A percentile compares a stretch with the other conserved stretches of the same genome.
These are phyloP conservation scores for Aspergillus leporis DNA, from an alignment of 495 filamentous ascomycete species.

Conservation along the genomic window DNA sequence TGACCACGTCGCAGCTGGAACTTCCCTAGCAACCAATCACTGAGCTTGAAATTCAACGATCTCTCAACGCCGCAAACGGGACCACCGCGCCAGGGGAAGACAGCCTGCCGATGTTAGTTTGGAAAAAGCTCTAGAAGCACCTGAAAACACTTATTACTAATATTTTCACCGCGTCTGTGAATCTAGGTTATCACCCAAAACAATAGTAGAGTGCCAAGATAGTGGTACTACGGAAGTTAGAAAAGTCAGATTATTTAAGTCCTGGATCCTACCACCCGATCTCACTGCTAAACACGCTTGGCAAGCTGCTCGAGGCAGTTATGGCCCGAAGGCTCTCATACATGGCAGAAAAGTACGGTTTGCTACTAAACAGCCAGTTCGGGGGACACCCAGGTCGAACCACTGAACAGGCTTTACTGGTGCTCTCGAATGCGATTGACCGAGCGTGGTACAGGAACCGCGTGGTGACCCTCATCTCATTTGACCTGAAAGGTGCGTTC, in stretches of 20 bases:
- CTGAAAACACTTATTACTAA: conserved; percentile 17
- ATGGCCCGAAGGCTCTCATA: conserved; percentile 24
- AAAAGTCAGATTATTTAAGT: conserved; percentile 24
- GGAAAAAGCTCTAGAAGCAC: conserved; percentile 25
- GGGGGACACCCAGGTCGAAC: conserved; percentile 24
- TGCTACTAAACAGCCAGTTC: conserved; percentile 29
- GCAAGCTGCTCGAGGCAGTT: conserved; percentile 28
- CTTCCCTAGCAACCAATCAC: conserved; percentile 26
- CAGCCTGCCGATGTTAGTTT: conserved; percentile 21
- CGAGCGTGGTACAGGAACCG: conserved; percentile 22
- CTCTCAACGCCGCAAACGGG: conserved; percentile 21
- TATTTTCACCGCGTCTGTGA: conserved; percentile 20
- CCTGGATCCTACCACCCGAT: conserved; percentile 27
- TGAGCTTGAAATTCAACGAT: conserved; percentile 25
- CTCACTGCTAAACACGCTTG: conserved; percentile 29
- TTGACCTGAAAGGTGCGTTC: conserved; percentile 34
- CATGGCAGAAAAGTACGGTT: conserved; percentile 20
- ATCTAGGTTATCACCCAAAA: conserved; percentile 24
- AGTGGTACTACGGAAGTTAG: conserved; percentile 26
- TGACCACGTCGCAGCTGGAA: conserved; percentile 2
- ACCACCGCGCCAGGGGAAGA: conserved; percentile 28
- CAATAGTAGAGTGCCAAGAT: conserved; percentile 22
- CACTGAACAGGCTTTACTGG: conserved; percentile 26
- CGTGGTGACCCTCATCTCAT: conserved; percentile 24
- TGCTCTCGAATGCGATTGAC: conserved; percentile 27